Conservation (phyloP, 768 basidiomycete species). For the Boletus huronensis region DNA sequence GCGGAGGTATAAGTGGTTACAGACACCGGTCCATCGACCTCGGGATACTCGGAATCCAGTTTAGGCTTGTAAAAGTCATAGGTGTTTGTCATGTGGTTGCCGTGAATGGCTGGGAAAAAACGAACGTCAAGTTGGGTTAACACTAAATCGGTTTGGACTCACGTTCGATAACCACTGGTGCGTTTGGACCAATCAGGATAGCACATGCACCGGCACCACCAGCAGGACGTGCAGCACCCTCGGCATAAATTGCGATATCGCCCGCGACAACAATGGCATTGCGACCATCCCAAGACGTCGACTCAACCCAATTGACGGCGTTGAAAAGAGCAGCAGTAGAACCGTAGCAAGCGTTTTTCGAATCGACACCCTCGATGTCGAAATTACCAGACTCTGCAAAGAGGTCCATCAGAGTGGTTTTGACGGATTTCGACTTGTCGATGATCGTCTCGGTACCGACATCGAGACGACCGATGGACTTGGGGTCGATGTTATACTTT, state of each 20-base stretch:
- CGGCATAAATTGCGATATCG: constrained; percentile 97
- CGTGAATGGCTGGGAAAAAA: constrained; percentile 74
- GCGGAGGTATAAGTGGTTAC: constrained; percentile 94
- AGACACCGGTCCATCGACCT: constrained; percentile 95
- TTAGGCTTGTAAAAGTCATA: constrained; percentile 99
- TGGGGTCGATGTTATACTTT: constrained; percentile 95
- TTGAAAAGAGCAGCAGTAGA: constrained; percentile 99
- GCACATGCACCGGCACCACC: constrained; percentile 97
- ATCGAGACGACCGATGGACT: constrained; percentile 94
- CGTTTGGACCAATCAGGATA: constrained; percentile 93
- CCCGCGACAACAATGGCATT: constrained; percentile 96
- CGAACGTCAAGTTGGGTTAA: constrained; percentile 4
- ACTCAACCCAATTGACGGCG: constrained; percentile 97
- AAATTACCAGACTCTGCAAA: constrained; percentile 90
- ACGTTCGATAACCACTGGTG: constrained; percentile 94
- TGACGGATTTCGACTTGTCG: constrained; percentile 98
- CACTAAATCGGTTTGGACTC: constrained; percentile 35
- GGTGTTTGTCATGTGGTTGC: constrained; percentile 94
- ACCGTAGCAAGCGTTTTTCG: constrained; percentile 99
- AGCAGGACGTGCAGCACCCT: constrained; percentile 90
- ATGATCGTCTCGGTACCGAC: constrained; percentile 99
- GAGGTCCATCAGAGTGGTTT: constrained; percentile 98
- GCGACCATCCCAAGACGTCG: constrained; percentile 93
- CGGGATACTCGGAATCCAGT: constrained; percentile 91
- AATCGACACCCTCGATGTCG: constrained; percentile 98